A percentile compares a stretch with the other conserved stretches of the same genome.
These are phyloP conservation scores for Rehmannia glutinosa DNA, from an alignment of 257 asterid species.

Conservation along the genomic window DNA sequence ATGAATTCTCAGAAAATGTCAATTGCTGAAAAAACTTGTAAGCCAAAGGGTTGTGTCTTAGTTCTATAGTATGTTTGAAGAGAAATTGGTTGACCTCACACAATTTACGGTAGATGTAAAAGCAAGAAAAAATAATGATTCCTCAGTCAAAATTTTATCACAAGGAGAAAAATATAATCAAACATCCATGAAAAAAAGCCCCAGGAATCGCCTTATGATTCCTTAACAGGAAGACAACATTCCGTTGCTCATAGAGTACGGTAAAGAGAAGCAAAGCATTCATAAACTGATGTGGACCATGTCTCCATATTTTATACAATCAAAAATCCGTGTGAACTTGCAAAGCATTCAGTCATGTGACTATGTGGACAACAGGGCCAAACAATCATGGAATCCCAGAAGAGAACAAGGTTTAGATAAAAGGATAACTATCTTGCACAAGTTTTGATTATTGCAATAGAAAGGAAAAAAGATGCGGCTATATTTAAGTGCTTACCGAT, in stretches of 20 bases:
- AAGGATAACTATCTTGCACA: background rate
- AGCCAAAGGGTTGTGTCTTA: background rate
- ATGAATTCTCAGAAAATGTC: background rate
- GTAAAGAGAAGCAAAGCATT: background rate
- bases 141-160: background rate
- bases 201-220: background rate
- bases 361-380: background rate
- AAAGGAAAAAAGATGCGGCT: background rate
- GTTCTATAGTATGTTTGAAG: background rate
- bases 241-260: background rate
- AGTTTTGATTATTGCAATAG: background rate
- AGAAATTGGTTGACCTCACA: background rate
- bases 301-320: background rate
- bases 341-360: background rate
- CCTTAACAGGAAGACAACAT: background rate
- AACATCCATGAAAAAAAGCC: conserved; percentile 12
- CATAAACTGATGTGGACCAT: background rate
- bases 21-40: background rate
- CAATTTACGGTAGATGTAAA: background rate
- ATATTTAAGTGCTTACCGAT: conserved; percentile 39
- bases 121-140: background rate
- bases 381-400: background rate
- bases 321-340: background rate
- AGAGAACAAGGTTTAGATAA: background rate
- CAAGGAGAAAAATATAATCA: background rate